Evolutionary conservation across 495 filamentous ascomycete genomes (phyloP).

Genomic region (Penicillium atrosanguineum): DNA sequence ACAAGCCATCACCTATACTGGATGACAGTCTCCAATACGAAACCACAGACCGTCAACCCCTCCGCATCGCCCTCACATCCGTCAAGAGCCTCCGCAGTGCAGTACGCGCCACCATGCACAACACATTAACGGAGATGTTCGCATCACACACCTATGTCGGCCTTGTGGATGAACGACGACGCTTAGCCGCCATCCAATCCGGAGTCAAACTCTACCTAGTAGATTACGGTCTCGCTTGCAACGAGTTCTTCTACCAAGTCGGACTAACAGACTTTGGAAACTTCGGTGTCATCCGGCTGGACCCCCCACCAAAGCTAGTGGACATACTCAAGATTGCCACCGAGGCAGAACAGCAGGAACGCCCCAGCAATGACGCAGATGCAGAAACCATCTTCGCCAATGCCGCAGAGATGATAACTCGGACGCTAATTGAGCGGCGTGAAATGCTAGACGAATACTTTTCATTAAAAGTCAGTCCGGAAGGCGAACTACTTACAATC

Average conservation of each 20-base stretch:
- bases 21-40: conserved; percentile 65
- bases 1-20: conserved; percentile 18
- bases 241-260: conserved; percentile 95
- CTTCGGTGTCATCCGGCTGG: conserved; percentile 80
- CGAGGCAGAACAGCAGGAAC: conserved; percentile 53
- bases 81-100: conserved; percentile 76
- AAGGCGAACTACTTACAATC: conserved; percentile 73
- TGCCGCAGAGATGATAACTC: conserved; percentile 59
- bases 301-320: conserved; percentile 67
- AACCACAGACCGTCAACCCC: conserved; percentile 63
- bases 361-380: conserved; percentile 31
- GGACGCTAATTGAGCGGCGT: conserved; percentile 65
- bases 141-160: conserved; percentile 92
- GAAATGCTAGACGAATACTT: conserved; percentile 96
- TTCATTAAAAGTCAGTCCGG: conserved; percentile 72
- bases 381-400: conserved; percentile 63
- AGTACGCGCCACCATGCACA: conserved; percentile 84
- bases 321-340: conserved; percentile 73
- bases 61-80: conserved; percentile 69
- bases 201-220: conserved; percentile 92
- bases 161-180: conserved; percentile 80
- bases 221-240: conserved; percentile 86
- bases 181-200: conserved; percentile 87
- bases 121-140: conserved; percentile 83
- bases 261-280: conserved; percentile 96